Evolutionary conservation across 306 rosid species (phyloP).

Genomic region (Cucumis melo): DNA sequence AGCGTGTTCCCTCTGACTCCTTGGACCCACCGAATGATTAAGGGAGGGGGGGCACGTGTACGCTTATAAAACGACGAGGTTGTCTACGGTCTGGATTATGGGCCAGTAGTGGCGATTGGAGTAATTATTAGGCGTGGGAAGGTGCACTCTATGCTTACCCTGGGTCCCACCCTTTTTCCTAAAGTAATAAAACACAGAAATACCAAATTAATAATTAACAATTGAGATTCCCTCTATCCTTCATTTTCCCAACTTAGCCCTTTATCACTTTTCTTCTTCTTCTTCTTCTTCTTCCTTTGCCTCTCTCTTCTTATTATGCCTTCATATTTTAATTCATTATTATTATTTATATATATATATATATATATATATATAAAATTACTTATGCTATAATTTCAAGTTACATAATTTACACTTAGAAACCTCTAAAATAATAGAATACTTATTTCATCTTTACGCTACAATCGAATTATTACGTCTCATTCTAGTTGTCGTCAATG

Average conservation of each 20-base stretch:
- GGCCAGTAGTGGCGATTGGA: not conserved
- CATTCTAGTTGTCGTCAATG: no score
- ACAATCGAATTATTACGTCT: no score
- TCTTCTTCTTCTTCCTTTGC: no score
- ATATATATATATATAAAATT: no score
- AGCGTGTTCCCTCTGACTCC: not conserved
- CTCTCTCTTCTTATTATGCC: no score
- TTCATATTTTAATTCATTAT: no score
- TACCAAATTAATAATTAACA: not conserved
- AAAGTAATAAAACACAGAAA: not conserved
- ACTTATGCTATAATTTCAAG: no score
- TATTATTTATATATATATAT: no score
- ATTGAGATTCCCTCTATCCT: slow-evolving; percentile 11
- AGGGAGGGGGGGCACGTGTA: slow-evolving; percentile 33
- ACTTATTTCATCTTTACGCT: no score
- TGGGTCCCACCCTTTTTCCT: not conserved
- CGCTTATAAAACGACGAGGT: not conserved
- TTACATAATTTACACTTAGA: no score
- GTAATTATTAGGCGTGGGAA: slow-evolving; percentile 7
- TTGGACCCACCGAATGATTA: not conserved
- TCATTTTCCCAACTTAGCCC: not conserved
- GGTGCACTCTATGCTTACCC: not conserved
- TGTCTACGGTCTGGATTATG: not conserved
- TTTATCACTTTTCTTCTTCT: no score
- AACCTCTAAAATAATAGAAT: no score